Evolutionary conservation across 1,139 yeast genomes (phyloP), one percentile per base, ranked within the genome.

Genomic region (Diutina ranongensis): DNA sequence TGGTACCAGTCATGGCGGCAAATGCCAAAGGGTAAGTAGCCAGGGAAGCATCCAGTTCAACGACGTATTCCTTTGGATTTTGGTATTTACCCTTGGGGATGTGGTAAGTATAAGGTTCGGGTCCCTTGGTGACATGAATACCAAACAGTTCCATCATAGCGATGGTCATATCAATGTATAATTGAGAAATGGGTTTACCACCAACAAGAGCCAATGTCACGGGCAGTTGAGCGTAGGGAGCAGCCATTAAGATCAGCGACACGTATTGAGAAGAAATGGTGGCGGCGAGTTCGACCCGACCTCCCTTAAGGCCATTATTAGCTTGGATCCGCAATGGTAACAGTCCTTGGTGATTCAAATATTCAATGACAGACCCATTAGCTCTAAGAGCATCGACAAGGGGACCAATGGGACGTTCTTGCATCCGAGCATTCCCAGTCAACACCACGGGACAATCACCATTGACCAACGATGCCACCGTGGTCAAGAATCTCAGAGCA

Each of bases 21-120:
- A 84, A 86, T 0, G 98, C 98, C 54, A 92, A 73, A 42, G 99
- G 98, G 58, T 92, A 92, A 12, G 98, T 94, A 1, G 98, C 97
- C 19, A 97, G 86, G 22, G 97, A 87, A n/a, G 99, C 99, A 64
- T 92, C 99, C 10, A 96, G 85, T 64, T 92, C 99, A 53, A 92
- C 79, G 33, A 83, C 85, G 57, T 92, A 92, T 55, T 82, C 92
- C 2, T 71, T 52, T 18, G 99, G 99, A 52, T 89, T 87, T 42
- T 62, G 64, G 61, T 94, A 92, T 22, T 71, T 65, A 2, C 89
- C 97, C 56, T 76, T 76, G 46, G 98, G 98, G 61, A 92, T 87
- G 58, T 82, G 84, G 63, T 92, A 92, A 35, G 97, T 87, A 67
- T 85, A 74, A 31, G 74, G 80, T 60, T 86, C 92, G 28, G 71